phyloP scores from a whole-genome alignment of 257 asterid genomes.

The Ligustrum vulgare region DNA sequence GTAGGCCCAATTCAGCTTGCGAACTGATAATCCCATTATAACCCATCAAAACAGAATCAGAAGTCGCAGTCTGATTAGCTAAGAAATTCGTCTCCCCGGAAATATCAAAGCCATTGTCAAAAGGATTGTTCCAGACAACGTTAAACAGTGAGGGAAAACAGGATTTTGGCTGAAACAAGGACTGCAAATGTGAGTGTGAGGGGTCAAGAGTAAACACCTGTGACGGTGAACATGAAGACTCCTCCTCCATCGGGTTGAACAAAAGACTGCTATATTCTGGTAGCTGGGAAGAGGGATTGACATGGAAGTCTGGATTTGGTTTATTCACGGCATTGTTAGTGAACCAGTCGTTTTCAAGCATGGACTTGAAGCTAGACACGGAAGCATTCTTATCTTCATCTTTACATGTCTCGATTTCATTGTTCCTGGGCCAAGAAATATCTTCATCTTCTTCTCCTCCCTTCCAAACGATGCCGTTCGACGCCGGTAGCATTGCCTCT shows the following conservation, averaged over 20 bases:
- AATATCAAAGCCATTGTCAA: slow-evolving; percentile 44
- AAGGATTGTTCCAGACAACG: slow-evolving; percentile 15
- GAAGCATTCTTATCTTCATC: slow-evolving; percentile 38
- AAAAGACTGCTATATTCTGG: slow-evolving; percentile 30
- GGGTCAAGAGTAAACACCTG: slow-evolving; percentile 32
- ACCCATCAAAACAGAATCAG: slow-evolving; percentile 31
- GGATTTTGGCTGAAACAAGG: slow-evolving; percentile 37
- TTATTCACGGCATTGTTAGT: slow-evolving; percentile 23
- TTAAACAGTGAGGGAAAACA: slow-evolving; percentile 21
- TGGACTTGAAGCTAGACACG: slow-evolving; percentile 45
- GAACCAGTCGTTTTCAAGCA: slow-evolving; percentile 42
- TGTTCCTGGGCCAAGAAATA: slow-evolving; percentile 34
- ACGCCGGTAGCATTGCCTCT: slow-evolving; percentile 43
- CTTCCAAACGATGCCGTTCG: slow-evolving; percentile 47
- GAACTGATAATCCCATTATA: slow-evolving; percentile 30
- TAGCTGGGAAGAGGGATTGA: slow-evolving; percentile 14
- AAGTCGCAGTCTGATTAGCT: slow-evolving; percentile 21
- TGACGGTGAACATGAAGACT: slow-evolving; percentile 34
- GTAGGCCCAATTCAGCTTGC: slow-evolving; percentile 26
- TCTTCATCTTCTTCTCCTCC: slow-evolving; percentile 38
- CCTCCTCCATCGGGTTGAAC: slow-evolving; percentile 34
- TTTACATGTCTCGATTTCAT: slow-evolving; percentile 15
- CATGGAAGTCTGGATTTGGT: slow-evolving; percentile 13
- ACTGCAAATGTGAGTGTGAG: slow-evolving; percentile 29
- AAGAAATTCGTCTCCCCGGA: slow-evolving; percentile 30